Evolutionary conservation across 164 flowering plant species (phyloP), one percentile per base, ranked within the genome.

Genomic region (Malania oleifera): DNA sequence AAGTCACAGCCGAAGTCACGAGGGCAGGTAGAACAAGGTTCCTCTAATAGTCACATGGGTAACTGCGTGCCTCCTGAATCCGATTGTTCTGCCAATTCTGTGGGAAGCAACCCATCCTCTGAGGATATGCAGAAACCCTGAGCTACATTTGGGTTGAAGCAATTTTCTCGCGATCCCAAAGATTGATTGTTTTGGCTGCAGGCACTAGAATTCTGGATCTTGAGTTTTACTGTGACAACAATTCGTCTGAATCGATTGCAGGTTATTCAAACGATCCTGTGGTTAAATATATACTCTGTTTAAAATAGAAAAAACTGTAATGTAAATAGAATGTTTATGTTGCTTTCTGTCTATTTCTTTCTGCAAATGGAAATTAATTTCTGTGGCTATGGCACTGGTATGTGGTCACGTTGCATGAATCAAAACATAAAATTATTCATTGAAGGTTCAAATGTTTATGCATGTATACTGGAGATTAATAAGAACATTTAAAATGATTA

Each of bases 111-210:
- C 27, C 47, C 71, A 44, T 29, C 78, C 13, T 52, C 80, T 0
- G 83, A 78, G 52, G 84, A 82, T 66, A 61, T 34, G 35, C 73
- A 70, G 69, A 76, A 81, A 65, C 70, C 69, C 14, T 78, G 57
- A 64, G 15, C 9, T 54, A 23, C 20, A 40, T 12, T 8, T 4
- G 14, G 17, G 5, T 15, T 40, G 14, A 0, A 40, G 13, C 14
- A 11, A 15, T 15, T 8, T 12, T 40, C 44, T 40, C 44, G 10
- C 38, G 10, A 34, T 7, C 7, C 11, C 38, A 34, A 34, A 7
- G 38, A 34, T 7, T 34, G n/a, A 12, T 38, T 2, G 13, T 12
- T 38, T 38, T 15, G 1, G 41, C 14, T 38, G 41, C 41, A 5
- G 14, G 2, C 7, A 5, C 14, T 38, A 5, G 41, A 38, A 5